Conservation (phyloP, 2,329 filamentous ascomycete species). For the Ramularia collo-cygni region DNA sequence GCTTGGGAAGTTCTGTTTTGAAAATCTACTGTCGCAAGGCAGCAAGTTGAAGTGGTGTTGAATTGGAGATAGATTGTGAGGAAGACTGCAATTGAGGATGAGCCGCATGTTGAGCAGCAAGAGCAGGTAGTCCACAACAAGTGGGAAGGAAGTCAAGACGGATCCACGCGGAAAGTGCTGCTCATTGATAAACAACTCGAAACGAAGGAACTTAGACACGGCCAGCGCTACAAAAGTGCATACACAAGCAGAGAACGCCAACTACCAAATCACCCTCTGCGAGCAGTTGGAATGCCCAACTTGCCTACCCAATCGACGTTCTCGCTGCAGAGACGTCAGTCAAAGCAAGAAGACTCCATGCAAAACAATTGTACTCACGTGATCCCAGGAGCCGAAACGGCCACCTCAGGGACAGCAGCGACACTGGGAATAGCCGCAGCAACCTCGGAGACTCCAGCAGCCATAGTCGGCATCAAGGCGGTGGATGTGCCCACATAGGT, state of each 20-base stretch:
- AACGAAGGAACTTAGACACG: neutral
- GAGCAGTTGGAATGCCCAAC: conserved; percentile 1
- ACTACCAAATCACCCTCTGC: neutral
- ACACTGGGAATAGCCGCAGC: conserved; percentile 6
- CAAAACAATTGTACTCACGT: conserved; percentile 7
- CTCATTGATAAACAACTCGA: too few species aligned
- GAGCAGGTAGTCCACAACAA: too few species aligned
- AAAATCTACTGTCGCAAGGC: too few species aligned
- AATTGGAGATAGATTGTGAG: too few species aligned
- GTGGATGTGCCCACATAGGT: conserved; percentile 19
- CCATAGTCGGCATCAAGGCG: conserved; percentile 10
- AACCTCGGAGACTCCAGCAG: conserved; percentile 1
- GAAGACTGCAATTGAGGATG: too few species aligned
- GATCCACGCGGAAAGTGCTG: too few species aligned
- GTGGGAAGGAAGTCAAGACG: too few species aligned
- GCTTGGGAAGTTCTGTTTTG: too few species aligned
- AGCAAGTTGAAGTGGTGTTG: too few species aligned
- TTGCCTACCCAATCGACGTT: conserved; percentile 10
- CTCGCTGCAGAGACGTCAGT: conserved; percentile 5
- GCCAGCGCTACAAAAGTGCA: conserved; percentile 1
- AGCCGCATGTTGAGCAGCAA: too few species aligned
- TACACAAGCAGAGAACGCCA: neutral
- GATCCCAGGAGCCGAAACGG: neutral
- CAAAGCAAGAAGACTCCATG: neutral
- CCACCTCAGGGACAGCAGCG: too few species aligned